Evolutionary conservation across 2,329 filamentous ascomycete genomes (phyloP).

Genomic region (Aspergillus sp.): DNA sequence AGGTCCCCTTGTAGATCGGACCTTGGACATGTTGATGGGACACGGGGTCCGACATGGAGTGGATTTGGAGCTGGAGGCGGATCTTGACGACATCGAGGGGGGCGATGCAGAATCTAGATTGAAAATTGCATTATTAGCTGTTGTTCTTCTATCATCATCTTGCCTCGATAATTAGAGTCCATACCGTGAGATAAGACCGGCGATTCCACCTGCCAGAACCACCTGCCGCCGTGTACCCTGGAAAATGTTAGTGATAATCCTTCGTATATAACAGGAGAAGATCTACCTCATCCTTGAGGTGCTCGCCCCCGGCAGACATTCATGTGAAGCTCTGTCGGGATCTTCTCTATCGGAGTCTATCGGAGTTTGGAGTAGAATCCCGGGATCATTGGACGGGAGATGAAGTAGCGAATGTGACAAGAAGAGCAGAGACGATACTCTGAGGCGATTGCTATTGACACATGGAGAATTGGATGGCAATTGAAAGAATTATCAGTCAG

Average conservation of each 20-base stretch:
- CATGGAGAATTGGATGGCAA: background rate
- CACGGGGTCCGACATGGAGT: conserved; percentile 70
- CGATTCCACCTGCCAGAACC: conserved; percentile 59
- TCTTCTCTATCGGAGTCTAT: background rate
- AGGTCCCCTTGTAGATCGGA: conserved; percentile 61
- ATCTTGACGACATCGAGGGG: conserved; percentile 98
- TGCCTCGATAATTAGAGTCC: too few relatives aligned
- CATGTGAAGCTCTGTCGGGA: conserved; percentile 35
- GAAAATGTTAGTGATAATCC: background rate
- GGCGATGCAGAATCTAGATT: conserved; percentile 73
- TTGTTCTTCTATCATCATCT: too few relatives aligned
- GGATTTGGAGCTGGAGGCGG: conserved; percentile 84
- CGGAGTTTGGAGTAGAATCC: background rate
- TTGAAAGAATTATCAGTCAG: background rate
- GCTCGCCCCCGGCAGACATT: conserved; percentile 58
- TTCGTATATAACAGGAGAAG: background rate
- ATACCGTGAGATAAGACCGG: conserved; percentile 82
- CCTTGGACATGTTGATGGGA: conserved; percentile 46
- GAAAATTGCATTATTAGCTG: too few relatives aligned
- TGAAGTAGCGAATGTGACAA: background rate
- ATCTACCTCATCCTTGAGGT: conserved; percentile 62
- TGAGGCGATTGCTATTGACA: background rate
- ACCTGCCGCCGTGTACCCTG: conserved; percentile 62
- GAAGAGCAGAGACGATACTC: background rate
- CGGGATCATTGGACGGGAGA: background rate